These are phyloP conservation scores for Fusarium sp. DNA, from an alignment of 2,329 filamentous ascomycete species.

Conservation along the genomic window DNA sequence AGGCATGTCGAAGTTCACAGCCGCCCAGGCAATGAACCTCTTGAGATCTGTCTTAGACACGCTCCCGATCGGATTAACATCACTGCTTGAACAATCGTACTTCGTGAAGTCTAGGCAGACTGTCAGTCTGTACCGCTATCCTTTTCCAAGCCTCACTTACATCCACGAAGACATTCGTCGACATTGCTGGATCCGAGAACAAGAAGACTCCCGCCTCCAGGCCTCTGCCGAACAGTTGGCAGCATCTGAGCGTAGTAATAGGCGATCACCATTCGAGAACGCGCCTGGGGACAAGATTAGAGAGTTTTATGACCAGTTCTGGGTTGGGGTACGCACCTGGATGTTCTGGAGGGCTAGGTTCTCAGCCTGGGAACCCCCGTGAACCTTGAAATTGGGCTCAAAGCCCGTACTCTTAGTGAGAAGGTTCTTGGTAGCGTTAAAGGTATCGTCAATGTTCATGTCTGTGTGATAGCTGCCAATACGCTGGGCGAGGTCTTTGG, in stretches of 20 bases:
- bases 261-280: constrained; percentile 29
- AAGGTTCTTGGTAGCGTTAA: constrained; percentile 62
- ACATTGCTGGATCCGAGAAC: constrained; percentile 48
- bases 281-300: constrained; percentile 17
- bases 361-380: constrained; percentile 64
- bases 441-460: constrained; percentile 77
- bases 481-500: constrained; percentile 66
- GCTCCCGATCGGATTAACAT: constrained; percentile 48
- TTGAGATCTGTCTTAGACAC: constrained; percentile 71
- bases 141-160: neutral
- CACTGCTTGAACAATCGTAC: constrained; percentile 51
- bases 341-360: constrained; percentile 75
- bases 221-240: constrained; percentile 35
- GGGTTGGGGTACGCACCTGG: constrained; percentile 64
- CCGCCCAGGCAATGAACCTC: constrained; percentile 70
- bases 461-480: constrained; percentile 80
- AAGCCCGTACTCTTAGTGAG: constrained; percentile 69
- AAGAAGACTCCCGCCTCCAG: constrained; percentile 43
- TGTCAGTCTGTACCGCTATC: neutral
- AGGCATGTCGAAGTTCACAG: constrained; percentile 66
- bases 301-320: constrained; percentile 62
- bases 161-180: constrained; percentile 39
- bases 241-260: constrained; percentile 54
- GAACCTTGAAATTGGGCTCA: constrained; percentile 57
- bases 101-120: constrained; percentile 22